Evolutionary conservation across 441 rosid genomes (phyloP), one percentile per base, ranked within the genome.

Genomic region (Eutrema salsugineum): DNA sequence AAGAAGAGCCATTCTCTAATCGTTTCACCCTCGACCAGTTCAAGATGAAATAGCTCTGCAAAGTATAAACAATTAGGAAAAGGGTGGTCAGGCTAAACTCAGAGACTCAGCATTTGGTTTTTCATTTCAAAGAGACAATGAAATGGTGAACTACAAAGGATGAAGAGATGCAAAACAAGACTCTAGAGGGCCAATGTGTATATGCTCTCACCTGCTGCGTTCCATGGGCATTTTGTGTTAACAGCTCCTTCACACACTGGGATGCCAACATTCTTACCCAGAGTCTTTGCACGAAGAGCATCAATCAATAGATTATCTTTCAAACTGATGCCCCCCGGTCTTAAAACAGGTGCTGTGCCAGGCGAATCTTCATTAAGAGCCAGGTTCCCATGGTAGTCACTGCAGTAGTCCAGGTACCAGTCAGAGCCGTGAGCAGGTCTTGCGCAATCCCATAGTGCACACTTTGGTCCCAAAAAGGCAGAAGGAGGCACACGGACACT

Each of bases 391-490:
- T 86, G 93, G 79, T 70, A 81, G 49, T 72, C 58, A 60, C 89
- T 85, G 81, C 91, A 88, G 68, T 83, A 86, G 57, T 86, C 83
- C 58, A 58, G 43, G 63, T 73, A 80, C 79, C 80, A 80, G 17
- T 85, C 88, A 49, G 78, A 83, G 15, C 82, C 85, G 15, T 79
- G 89, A 70, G 86, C 88, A 42, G 93, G 93, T 70, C 91, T 82
- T 35, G 85, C 71, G 71, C 93, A 88, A 70, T 86, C 93, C 91
- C 91, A 88, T 5, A 88, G 84, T 12, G 91, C 87, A 80, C 93
- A 88, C 68, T 79, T 86, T 16, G 88, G 88, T 19, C 91, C 86
- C 81, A 88, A 24, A 76, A 86, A 84, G 5, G 93, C 87, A 72
- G 85, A 81, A 14, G 93, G 87, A 46, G 90, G 83, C 47, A 86